phyloP scores from a whole-genome alignment of 768 basidiomycete species.

The Chlorophyllum brunneum region DNA sequence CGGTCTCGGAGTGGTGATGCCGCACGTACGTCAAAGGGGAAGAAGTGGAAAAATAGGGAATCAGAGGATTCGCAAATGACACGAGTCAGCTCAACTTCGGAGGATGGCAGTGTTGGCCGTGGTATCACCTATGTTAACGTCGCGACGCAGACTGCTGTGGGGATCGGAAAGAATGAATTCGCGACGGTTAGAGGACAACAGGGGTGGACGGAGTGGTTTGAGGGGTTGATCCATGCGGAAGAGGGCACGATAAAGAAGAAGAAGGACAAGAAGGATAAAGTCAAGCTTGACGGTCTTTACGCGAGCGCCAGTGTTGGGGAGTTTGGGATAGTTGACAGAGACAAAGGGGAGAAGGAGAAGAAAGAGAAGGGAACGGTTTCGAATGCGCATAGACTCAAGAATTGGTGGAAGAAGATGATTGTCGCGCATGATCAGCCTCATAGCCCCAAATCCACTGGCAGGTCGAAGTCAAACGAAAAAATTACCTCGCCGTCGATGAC shows the following conservation, averaged over 20 bases:
- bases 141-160: conserved; percentile 8
- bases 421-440: conserved; percentile 27
- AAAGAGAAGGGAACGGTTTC: conserved; percentile 25
- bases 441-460: conserved; percentile 13
- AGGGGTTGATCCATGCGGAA: conserved; percentile 5
- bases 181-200: background rate
- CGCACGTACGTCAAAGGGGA: background rate
- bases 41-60: background rate
- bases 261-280: conserved; percentile 36
- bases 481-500: conserved; percentile 18
- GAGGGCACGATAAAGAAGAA: conserved; percentile 28
- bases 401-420: conserved; percentile 64
- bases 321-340: conserved; percentile 13
- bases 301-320: background rate
- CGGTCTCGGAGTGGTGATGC: background rate
- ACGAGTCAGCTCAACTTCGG: conserved; percentile 3
- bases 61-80: conserved; percentile 12
- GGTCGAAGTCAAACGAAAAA: conserved; percentile 5
- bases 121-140: background rate
- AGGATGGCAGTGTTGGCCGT: no score
- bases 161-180: background rate
- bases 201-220: conserved; percentile 11
- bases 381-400: conserved; percentile 49
- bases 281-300: conserved; percentile 25
- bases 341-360: conserved; percentile 15